Evolutionary conservation across 2,329 filamentous ascomycete genomes (phyloP).

Genomic region (Venturia pyrina): DNA sequence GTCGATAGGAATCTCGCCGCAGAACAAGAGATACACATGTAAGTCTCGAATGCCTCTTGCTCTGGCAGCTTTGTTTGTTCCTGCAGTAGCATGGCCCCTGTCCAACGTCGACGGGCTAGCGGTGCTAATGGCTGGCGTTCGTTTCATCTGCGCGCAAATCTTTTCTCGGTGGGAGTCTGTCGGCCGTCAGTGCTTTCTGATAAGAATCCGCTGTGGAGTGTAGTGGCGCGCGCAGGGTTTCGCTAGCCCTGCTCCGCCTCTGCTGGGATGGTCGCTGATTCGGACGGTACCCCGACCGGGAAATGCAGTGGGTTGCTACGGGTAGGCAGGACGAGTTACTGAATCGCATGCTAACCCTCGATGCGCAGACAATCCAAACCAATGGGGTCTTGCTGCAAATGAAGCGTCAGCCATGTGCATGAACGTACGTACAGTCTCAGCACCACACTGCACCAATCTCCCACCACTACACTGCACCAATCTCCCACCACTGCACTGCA

Average conservation of each 20-base stretch:
- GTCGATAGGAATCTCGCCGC: conserved; percentile 38
- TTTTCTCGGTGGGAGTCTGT: not conserved
- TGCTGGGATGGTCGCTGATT: not conserved
- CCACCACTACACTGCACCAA: no score
- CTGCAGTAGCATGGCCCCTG: conserved; percentile 22
- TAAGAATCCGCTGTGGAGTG: not conserved
- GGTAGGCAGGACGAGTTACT: no score
- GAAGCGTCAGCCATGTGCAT: conserved; percentile 35
- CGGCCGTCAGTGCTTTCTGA: no score
- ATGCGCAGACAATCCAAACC: conserved; percentile 43
- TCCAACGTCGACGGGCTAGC: conserved; percentile 33
- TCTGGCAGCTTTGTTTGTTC: not conserved
- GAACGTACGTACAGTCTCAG: conserved; percentile 35
- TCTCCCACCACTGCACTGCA: no score
- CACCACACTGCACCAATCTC: no score
- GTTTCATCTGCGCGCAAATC: not conserved
- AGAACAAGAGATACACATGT: conserved; percentile 8
- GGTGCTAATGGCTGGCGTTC: conserved; percentile 20
- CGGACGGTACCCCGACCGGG: not conserved
- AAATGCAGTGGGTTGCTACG: not conserved
- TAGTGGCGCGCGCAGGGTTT: not conserved
- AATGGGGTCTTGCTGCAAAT: conserved; percentile 37
- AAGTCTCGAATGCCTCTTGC: not conserved
- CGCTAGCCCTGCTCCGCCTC: not conserved
- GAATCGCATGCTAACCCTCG: not conserved